Base-by-base conservation (phyloP, 371 early-diverging fungal species). In the Lichtheimia ornata region DNA sequence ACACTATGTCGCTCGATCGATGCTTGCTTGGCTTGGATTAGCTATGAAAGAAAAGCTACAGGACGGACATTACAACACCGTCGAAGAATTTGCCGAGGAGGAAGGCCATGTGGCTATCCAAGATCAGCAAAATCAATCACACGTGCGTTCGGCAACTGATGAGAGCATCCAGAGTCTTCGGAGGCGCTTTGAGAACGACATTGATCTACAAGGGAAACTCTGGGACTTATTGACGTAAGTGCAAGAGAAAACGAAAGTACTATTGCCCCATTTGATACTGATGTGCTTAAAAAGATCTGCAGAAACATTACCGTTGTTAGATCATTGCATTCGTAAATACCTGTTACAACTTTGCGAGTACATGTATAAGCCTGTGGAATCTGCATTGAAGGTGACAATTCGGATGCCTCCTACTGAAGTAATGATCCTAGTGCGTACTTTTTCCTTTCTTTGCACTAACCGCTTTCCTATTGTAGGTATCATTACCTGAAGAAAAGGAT, bases 301-400 rank as follows among this genome's bases (percentile, higher is more conserved):
- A 4, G 73, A 74, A 57, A 71, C 68, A 41, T 13, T 61, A 28
- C 59, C 66, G 13, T 55, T 72, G 25, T 30, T 86, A 62, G 84
- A 83, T 66, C 84, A 86, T 30, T 79, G 77, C 18, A 72, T 79
- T 25, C 71, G 82, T 20, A 86, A 86, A 60, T 84, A 82, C 51
- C 52, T 86, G 12, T 58, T 86, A 18, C 80, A 82, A 28, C 81
- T 86, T 47, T 86, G 84, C 56, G 84, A 86, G 56, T 77, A 81
- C 57, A 72, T 83, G 60, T 86, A 79, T 49, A 83, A 83, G n/a
- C 84, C 86, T 11, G 74, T 81, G 15, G 84, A 83, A 56, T 72
- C 79, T 12, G 82, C 82, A 4, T 69, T 77, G n/a, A 84, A 80
- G 54, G 78, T 83, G 17, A 83, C 80, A 5, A 76, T 82, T 53